These are phyloP conservation scores for Diospyros kaki DNA, from an alignment of 148 eudicot species.

Conservation along the genomic window DNA sequence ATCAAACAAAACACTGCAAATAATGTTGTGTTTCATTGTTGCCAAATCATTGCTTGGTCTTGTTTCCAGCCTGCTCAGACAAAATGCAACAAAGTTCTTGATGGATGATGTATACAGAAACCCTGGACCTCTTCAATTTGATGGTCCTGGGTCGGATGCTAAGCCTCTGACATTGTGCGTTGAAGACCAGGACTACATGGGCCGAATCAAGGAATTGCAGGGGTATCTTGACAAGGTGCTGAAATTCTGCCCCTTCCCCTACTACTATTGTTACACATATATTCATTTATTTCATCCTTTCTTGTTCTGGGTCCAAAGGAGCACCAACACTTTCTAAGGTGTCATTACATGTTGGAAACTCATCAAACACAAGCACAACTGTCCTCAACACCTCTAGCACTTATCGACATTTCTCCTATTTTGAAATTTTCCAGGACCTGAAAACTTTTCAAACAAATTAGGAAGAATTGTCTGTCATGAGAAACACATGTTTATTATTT, in stretches of 20 bases:
- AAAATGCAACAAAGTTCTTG: conserved; percentile 78
- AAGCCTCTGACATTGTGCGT: conserved; percentile 84
- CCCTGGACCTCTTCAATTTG: conserved; percentile 98
- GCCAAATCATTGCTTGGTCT: conserved; percentile 10
- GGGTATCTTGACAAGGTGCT: conserved; percentile 78
- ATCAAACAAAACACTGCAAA: not conserved
- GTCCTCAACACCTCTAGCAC: no score
- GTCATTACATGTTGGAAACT: no score
- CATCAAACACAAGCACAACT: no score
- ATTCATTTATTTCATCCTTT: no score
- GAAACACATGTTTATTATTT: no score
- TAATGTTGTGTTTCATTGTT: conserved; percentile 7
- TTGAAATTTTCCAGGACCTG: no score
- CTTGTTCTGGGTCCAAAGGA: no score
- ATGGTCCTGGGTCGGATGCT: conserved; percentile 97
- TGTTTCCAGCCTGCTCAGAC: conserved; percentile 66
- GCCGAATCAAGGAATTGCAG: conserved; percentile 83
- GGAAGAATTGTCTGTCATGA: no score
- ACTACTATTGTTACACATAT: no score
- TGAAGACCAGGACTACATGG: conserved; percentile 98
- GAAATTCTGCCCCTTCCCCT: not conserved
- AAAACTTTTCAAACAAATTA: no score
- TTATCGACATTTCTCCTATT: no score
- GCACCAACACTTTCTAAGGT: no score
- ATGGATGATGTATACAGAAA: conserved; percentile 91